Base-by-base conservation (phyloP, 1,284 basidiomycete genomes). In the Phylloporus sp. region DNA sequence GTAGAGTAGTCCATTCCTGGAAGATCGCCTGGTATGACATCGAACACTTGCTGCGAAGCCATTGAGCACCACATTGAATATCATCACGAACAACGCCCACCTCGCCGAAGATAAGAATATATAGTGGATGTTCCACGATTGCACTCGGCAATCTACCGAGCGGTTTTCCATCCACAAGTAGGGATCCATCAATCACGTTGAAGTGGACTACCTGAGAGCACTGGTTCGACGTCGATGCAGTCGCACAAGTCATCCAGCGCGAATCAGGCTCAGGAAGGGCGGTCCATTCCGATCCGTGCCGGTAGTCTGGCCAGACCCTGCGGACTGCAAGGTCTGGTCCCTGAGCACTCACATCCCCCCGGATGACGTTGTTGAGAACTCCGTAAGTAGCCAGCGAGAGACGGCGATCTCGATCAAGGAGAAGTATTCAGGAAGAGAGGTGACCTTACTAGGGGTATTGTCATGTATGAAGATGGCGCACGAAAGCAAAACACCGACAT, bases 241-340 rank as follows among this genome's bases (percentile, higher is more conserved):
- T 58, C 18, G 13, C 18, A 17, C 56, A 58, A 22, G 34, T 17
- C 12, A 58, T 12, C 56, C 15, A 24, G 6, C 11, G 32, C 11
- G 57, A 29, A 18, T 29, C 10, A 10, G 26, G n/a, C 8, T 12
- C 6, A 3, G 18, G 17, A 2, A 57, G 26, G 20, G 34, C 31
- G 2, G 17, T 20, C 56, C 56, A 57, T 26, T n/a, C 50, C 2
- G 66, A 65, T 29, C 71, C 72, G 1, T 64, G 60, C 1, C 62
- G 64, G 66, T 81, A 83, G 18, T 57, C 73, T 1, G 72, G 59
- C 82, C 83, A 84, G 52, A 79, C 62, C 1, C 57, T 47, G 5
- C 31, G 1, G 3, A 85, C 64, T 0, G 84, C 79, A 11, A 59
- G 20, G 60, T 83, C 71, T 3, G 83, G 64, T 1, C 76, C 79